Base-by-base conservation (phyloP, 352 stramenopile genomes). In the Globisporangium splendens region DNA sequence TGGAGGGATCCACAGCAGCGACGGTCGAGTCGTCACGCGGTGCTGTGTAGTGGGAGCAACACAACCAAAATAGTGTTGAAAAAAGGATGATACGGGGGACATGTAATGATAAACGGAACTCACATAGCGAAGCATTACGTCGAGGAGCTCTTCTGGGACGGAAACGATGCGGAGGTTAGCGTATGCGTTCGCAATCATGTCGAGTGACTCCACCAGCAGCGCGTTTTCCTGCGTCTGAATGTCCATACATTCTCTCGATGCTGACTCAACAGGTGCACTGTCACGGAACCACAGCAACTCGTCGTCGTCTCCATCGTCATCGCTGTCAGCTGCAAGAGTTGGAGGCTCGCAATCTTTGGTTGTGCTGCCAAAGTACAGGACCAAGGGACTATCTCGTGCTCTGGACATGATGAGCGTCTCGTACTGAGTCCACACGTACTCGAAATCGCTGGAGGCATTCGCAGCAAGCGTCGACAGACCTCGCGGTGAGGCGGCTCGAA, bases 1-100 rank as follows among this genome's bases (percentile, higher is more conserved):
- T 46, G 73, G 70, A 21, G 76, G 68, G 2, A 89, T 55, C 72
- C 75, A 89, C 57, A 87, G 56, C 24, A 89, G 61, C 54, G 76
- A 82, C 22, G 79, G 76, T 17, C 62, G 72, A 44, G 66, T 55
- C 14, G 68, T 60, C 6, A 89, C 55, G 47, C 77, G 60, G 53
- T 89, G 79, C 79, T 86, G 48, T 31, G 49, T 35, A 49, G n/a
- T 10, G 5, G 5, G 10, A 35, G 28, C 5, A 35, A 8, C 28
- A 35, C 28, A 35, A 35, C 28, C 1, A 35, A 8, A 35, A 35
- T 35, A 35, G 24, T 31, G 24, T 5, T 31, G 53, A 10, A 50
- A 18, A 44, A 13, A 63, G 12, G 15, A 48, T 54, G n/a, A 65
- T 24, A 15, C 35, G 52, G 6, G 38, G 56, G 2, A 46, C 22